Conservation (phyloP, 345 rosid genomes). For the Linum trigynum region DNA sequence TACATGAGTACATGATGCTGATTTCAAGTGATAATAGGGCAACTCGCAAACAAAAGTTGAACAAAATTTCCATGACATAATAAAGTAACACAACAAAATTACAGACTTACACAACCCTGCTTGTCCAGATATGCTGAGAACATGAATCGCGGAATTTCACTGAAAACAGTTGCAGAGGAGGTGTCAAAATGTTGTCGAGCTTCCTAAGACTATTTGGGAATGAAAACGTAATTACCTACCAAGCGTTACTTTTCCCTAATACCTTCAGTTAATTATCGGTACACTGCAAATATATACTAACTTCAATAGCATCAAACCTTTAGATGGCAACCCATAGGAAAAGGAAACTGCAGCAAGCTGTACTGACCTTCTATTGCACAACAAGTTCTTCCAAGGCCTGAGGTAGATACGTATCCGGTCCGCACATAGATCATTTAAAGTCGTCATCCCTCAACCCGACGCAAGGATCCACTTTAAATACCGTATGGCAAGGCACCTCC, state of each 20-base stretch:
- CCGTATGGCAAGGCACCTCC: constrained; percentile 2
- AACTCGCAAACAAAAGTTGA: too few species aligned
- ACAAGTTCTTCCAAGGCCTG: constrained; percentile 66
- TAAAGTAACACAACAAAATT: constrained; percentile 21
- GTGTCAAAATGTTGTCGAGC: background rate
- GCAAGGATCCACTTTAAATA: constrained; percentile 14
- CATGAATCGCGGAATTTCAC: constrained; percentile 34
- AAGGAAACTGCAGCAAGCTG: constrained; percentile 2
- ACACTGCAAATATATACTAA: constrained; percentile 33
- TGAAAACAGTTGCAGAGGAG: constrained; percentile 17
- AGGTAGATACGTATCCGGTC: constrained; percentile 57
- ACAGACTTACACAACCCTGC: constrained; percentile 94
- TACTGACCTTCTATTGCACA: constrained; percentile 76
- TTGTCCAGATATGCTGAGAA: constrained; percentile 62
- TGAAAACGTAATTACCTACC: constrained; percentile 33
- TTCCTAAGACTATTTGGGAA: background rate
- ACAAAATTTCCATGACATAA: background rate
- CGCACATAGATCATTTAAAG: constrained; percentile 55
- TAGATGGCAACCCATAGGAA: background rate
- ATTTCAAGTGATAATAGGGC: background rate
- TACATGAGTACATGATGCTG: background rate
- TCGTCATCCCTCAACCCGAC: constrained; percentile 34
- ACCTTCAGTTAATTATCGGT: constrained; percentile 64
- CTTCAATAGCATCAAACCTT: background rate
- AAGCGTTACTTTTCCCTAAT: constrained; percentile 41